Evolutionary conservation across 2,329 filamentous ascomycete genomes (phyloP).

Genomic region (Aspergillus brunneoviolaceus): DNA sequence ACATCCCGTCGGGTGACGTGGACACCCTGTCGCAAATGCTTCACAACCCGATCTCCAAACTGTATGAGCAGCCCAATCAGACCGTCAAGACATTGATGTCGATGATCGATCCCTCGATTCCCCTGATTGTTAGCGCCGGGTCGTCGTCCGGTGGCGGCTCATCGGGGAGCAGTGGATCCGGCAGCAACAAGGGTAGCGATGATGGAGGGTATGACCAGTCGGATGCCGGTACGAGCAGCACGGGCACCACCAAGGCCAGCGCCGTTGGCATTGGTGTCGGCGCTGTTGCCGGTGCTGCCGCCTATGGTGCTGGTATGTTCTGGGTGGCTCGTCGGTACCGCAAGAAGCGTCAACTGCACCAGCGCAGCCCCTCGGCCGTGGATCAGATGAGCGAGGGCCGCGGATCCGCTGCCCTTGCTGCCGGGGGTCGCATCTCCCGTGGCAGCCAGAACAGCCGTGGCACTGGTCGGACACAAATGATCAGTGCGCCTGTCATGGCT

Average conservation of each 20-base stretch:
- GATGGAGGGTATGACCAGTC: conserved; percentile 40
- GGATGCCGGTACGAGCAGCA: conserved; percentile 52
- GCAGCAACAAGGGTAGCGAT: conserved; percentile 44
- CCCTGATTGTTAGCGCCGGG: conserved; percentile 58
- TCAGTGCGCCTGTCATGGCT: conserved; percentile 85
- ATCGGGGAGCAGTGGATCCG: conserved; percentile 32
- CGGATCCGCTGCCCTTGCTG: conserved; percentile 33
- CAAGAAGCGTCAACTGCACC: conserved; percentile 75
- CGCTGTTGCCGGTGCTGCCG: conserved; percentile 72
- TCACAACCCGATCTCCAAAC: conserved; percentile 65
- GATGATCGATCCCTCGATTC: conserved; percentile 82
- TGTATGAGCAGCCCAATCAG: conserved; percentile 69
- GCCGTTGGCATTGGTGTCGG: conserved; percentile 71
- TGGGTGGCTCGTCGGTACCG: conserved; percentile 87
- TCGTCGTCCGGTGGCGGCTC: conserved; percentile 42
- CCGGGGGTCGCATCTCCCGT: conserved; percentile 47
- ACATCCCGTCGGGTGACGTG: conserved; percentile 71
- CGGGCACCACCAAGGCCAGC: conserved; percentile 39
- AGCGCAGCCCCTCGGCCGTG: conserved; percentile 69
- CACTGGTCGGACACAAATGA: conserved; percentile 67
- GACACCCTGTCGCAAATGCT: conserved; percentile 68
- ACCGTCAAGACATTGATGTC: conserved; percentile 72
- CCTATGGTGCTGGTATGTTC: conserved; percentile 95
- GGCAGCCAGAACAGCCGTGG: conserved; percentile 67
- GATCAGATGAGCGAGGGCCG: conserved; percentile 67